A percentile compares a stretch with the other conserved stretches of the same genome.
phyloP scores from a whole-genome alignment of 495 filamentous ascomycete genomes.

The Daldinia grandis region DNA sequence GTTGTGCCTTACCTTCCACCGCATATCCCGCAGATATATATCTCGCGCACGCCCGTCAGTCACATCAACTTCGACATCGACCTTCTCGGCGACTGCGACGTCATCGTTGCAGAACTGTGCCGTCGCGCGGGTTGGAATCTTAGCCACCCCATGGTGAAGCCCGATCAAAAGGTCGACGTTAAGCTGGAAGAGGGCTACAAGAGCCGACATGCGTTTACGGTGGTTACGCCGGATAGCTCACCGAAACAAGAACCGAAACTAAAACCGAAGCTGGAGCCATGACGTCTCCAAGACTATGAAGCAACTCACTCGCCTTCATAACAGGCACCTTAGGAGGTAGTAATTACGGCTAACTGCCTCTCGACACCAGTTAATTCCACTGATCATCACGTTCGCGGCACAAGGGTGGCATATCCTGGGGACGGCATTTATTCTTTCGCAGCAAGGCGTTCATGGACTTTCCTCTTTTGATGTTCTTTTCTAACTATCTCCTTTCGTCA shows the following conservation, averaged over 20 bases:
- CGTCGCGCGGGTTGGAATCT: constrained; percentile 87
- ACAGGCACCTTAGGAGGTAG: too few relatives aligned
- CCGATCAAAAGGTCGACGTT: constrained; percentile 67
- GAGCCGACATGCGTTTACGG: constrained; percentile 70
- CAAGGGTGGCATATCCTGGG: background rate
- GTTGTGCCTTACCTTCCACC: constrained; percentile 81
- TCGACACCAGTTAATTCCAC: background rate
- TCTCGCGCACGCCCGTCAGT: constrained; percentile 83
- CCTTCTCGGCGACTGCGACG: constrained; percentile 91
- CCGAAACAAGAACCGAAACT: background rate
- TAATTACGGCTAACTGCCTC: background rate
- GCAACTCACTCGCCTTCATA: background rate
- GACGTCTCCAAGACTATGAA: background rate
- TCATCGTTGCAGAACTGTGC: constrained; percentile 88
- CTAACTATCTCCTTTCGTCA: background rate
- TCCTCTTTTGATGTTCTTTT: background rate
- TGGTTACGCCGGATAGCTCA: background rate
- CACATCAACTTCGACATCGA: constrained; percentile 97
- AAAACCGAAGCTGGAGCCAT: background rate
- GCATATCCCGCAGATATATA: constrained; percentile 91
- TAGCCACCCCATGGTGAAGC: constrained; percentile 85
- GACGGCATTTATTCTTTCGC: constrained; percentile 7
- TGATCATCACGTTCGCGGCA: background rate
- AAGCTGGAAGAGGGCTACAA: constrained; percentile 67
- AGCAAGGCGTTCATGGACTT: constrained; percentile 31